Evolutionary conservation across 129 eudicot species (phyloP), one percentile per base, ranked within the genome.

Genomic region (Flaveria bidentis): DNA sequence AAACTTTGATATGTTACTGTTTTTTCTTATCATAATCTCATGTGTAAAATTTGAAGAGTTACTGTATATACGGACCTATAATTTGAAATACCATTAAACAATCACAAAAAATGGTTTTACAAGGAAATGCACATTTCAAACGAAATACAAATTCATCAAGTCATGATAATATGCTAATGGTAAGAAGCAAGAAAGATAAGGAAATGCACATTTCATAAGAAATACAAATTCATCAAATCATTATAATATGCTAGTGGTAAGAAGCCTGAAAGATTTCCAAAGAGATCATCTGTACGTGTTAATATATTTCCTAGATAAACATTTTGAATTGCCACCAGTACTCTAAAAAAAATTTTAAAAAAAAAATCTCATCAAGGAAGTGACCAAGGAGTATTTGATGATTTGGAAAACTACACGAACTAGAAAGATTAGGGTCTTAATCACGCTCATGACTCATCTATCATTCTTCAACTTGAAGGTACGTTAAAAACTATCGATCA

Each of bases 401-500:
- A 57, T 10, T 9, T 57, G 64, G 63, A 57, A 20, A 56, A 56
- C 10, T 9, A 13, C 30, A 57, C 33, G 6, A 57, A 57, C 64
- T 57, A 57, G 63, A 56, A 56, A 57, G 64, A 57, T 57, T 57
- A 57, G 64, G 64, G 64, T 57, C 23, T 22, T 28, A 57, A 57
- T 28, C 30, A 2, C 4, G 1, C 13, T 28, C 22, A 18, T 4
- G 2, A 7, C 4, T 28, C 23, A 9, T 5, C 9, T 56, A 57
- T 57, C 63, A 56, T 26, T 56, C 64, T 57, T 57, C 16, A 57
- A 57, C 64, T 57, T 57, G 30, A 2, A 8, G 12, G 28, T 30
- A 30, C 36, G 36, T 36, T 36, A 36, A 36, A 4, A 4, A 4
- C 41, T 36, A 4, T 36, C 41, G 41, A 36, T 36, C 41, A 36